phyloP scores from a whole-genome alignment of 805 yeast genomes.

The Jamesozyma gamospora region DNA sequence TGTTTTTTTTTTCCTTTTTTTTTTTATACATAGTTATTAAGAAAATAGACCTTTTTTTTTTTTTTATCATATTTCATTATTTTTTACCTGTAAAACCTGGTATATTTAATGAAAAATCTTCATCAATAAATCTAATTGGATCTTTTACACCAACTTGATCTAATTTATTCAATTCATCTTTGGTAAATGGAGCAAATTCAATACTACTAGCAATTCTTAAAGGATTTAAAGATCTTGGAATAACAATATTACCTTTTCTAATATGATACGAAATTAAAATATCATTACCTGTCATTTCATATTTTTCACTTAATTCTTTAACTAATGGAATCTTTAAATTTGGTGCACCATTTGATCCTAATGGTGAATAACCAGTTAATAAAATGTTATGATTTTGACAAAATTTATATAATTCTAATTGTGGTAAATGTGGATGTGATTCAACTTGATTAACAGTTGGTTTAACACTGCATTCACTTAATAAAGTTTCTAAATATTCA shows the following conservation, averaged over 20 bases:
- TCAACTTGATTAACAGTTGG: conserved; percentile 58
- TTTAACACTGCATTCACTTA: conserved; percentile 36
- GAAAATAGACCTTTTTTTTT: neutral
- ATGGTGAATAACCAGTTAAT: conserved; percentile 50
- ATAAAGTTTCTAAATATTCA: conserved; percentile 31
- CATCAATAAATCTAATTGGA: conserved; percentile 28
- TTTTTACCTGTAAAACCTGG: conserved; percentile 23
- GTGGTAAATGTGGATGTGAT: conserved; percentile 65
- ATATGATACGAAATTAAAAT: conserved; percentile 57
- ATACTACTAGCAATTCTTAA: conserved; percentile 43
- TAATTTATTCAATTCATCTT: conserved; percentile 35
- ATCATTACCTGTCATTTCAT: conserved; percentile 43
- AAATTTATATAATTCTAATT: conserved; percentile 44
- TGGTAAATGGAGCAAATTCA: conserved; percentile 31
- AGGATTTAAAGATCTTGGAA: conserved; percentile 66
- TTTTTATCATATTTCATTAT: neutral
- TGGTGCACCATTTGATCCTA: conserved; percentile 61
- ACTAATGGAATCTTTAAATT: conserved; percentile 43
- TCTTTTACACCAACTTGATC: conserved; percentile 25
- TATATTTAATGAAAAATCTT: conserved; percentile 17
- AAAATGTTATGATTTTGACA: conserved; percentile 43
- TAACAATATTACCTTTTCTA: conserved; percentile 46
- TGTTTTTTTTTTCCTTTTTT: too few relatives aligned
- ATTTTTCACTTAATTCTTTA: conserved; percentile 45
- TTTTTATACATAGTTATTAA: neutral